phyloP scores from a whole-genome alignment of 2,329 filamentous ascomycete genomes.

The Aureobasidium sp. region DNA sequence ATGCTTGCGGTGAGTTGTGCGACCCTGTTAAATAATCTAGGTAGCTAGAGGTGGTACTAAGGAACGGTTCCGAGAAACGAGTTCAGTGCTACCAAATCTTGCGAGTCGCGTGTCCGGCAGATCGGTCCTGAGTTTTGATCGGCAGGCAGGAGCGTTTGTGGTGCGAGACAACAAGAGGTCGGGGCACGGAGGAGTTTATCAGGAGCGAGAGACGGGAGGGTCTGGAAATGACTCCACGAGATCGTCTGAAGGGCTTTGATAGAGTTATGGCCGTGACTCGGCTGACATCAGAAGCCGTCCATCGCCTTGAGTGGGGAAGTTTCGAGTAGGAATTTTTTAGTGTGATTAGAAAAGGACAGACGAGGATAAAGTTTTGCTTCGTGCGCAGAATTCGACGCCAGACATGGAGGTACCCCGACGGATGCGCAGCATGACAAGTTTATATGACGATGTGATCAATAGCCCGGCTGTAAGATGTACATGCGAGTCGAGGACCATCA shows the following conservation, averaged over 20 bases:
- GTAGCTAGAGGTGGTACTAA: conserved; percentile 4
- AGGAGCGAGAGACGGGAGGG: not conserved
- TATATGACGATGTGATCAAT: not conserved
- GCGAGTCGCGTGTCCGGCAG: conserved; percentile 11
- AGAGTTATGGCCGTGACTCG: conserved; percentile 4
- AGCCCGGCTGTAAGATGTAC: not conserved
- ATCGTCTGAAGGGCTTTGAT: conserved; percentile 5
- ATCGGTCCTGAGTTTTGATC: conserved; percentile 9
- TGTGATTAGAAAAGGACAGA: conserved; percentile 2
- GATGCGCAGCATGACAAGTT: conserved; percentile 1
- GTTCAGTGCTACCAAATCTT: conserved; percentile 12
- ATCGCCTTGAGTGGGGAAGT: not conserved
- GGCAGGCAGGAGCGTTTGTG: conserved; percentile 2
- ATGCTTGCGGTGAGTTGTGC: conserved; percentile 11
- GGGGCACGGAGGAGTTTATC: conserved; percentile 7
- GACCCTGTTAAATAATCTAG: conserved; percentile 6
- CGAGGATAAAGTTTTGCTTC: conserved; percentile 2
- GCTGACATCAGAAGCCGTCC: conserved; percentile 8
- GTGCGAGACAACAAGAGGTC: conserved; percentile 7
- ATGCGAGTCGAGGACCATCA: conserved; percentile 1
- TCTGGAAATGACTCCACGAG: conserved; percentile 4
- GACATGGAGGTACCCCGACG: conserved; percentile 2
- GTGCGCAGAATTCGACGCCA: conserved; percentile 3
- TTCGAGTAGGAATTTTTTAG: conserved; percentile 1
- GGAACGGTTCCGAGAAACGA: conserved; percentile 11